These are phyloP conservation scores for Entophlyctis helioformis DNA, from an alignment of 192 early-diverging fungal species.

Conservation along the genomic window DNA sequence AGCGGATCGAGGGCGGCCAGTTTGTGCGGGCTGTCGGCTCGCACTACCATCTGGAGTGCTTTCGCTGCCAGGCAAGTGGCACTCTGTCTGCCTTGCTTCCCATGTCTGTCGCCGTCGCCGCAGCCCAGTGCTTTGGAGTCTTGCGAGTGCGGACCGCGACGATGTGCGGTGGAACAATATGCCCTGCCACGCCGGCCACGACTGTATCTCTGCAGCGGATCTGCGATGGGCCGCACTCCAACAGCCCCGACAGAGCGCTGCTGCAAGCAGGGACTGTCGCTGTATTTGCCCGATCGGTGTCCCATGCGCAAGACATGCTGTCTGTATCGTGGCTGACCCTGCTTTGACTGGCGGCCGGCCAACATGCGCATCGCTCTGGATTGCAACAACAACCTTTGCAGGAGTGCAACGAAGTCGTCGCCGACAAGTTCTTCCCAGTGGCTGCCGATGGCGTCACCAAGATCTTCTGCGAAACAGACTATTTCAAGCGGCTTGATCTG, in stretches of 20 bases:
- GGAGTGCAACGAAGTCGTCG: slow-evolving; percentile 70
- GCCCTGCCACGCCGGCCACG: no score
- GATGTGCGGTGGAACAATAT: no score
- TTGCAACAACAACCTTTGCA: slow-evolving; percentile 20
- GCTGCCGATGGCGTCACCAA: slow-evolving; percentile 40
- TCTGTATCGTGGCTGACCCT: neutral
- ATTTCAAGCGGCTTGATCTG: slow-evolving; percentile 71
- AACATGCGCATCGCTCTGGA: neutral
- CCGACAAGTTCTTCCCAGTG: slow-evolving; percentile 76
- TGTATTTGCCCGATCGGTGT: neutral
- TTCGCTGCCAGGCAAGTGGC: slow-evolving; percentile 76
- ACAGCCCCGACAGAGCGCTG: neutral
- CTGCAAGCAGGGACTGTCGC: neutral
- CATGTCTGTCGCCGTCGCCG: neutral
- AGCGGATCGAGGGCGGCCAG: slow-evolving; percentile 69
- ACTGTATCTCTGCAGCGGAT: no score
- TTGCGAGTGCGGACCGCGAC: neutral
- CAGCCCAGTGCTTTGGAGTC: neutral
- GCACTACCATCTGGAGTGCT: slow-evolving; percentile 89
- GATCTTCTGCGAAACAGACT: slow-evolving; percentile 79
- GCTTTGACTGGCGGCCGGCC: neutral
- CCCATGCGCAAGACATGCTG: neutral
- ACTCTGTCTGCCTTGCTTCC: neutral
- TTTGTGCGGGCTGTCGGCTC: slow-evolving; percentile 78
- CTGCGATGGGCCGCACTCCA: no score